These are phyloP conservation scores for Moesziomyces parantarcticus DNA, from an alignment of 1,284 basidiomycete species.

Conservation along the genomic window DNA sequence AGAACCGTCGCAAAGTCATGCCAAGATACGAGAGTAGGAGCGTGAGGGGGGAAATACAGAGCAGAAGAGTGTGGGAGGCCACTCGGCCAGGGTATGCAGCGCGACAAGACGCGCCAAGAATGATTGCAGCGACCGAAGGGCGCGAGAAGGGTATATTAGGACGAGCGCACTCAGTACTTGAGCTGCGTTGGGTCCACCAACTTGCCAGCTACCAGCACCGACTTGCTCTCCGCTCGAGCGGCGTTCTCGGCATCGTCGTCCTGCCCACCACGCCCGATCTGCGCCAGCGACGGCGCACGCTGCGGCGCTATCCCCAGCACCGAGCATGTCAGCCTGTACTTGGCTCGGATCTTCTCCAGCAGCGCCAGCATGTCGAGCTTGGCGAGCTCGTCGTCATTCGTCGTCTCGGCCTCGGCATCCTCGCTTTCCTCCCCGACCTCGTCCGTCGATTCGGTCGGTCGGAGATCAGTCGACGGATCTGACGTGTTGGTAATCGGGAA, in stretches of 20 bases:
- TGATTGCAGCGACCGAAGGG: neutral
- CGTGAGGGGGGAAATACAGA: too few relatives aligned
- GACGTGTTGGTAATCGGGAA: constrained; percentile 74
- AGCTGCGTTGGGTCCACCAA: constrained; percentile 50
- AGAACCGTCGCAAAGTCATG: too few relatives aligned
- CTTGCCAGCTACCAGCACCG: constrained; percentile 45
- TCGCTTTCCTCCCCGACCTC: constrained; percentile 61
- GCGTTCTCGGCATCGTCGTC: neutral
- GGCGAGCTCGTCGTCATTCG: constrained; percentile 50
- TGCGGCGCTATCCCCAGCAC: constrained; percentile 79
- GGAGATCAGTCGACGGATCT: constrained; percentile 66
- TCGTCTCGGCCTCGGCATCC: constrained; percentile 10
- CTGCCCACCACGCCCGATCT: neutral
- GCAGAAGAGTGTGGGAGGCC: too few relatives aligned
- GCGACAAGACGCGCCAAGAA: neutral
- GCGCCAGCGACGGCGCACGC: constrained; percentile 10
- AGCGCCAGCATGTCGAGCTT: constrained; percentile 78
- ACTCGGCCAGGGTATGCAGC: too few relatives aligned
- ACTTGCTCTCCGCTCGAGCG: constrained; percentile 14
- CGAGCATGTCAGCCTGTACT: constrained; percentile 86
- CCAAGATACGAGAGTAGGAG: too few relatives aligned
- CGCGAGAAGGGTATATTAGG: neutral
- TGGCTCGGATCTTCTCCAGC: constrained; percentile 84
- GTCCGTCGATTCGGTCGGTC: constrained; percentile 5
- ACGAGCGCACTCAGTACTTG: constrained; percentile 16